Evolutionary conservation across 2,329 filamentous ascomycete species (phyloP), one percentile per base, ranked within the genome.

Genomic region (Fusarium heterosporum): DNA sequence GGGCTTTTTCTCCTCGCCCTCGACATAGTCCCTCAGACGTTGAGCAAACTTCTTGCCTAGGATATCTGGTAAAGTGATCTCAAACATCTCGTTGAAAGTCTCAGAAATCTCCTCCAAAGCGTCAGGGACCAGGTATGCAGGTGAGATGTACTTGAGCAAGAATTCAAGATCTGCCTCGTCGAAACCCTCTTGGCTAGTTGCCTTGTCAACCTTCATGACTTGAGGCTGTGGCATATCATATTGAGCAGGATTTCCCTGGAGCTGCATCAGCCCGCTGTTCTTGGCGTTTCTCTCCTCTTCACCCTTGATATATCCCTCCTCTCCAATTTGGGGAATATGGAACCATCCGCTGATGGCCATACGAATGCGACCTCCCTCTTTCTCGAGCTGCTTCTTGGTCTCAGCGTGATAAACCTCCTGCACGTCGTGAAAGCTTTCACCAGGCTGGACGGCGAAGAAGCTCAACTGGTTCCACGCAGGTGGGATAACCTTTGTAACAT

Each of bases 311-410:
- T 91, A 99, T 41, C 96, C 96, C 26, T 97, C 93, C 78, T 99
- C 96, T 55, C 95, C 95, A 71, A 92, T 81, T 79, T 99, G 96
- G 0, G 96, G 96, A 66, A 99, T 98, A 79, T 99, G 96, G 78
- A 96, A 99, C 96, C 96, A 99, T 51, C 96, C 96, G 76, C 93
- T 97, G 75, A 99, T 97, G 49, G 96, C 96, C 95, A 99, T 98
- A 70, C 96, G 90, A 47, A 97, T 88, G 46, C 93, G 87, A 1
- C 90, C 90, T 17, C 90, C 90, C 59, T 94, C 87, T 77, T 84
- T 88, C 75, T 84, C 85, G 54, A 89, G 85, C 78, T 87, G 86
- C 72, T 82, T 85, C 75, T 82, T 83, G 61, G 76, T 84, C 66
- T 81, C 83, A 73, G 88, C 85, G 76, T 92, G 89, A 80, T 97